Conservation (phyloP, 2,329 filamentous ascomycete genomes). For the Pseudocercospora vitis region DNA sequence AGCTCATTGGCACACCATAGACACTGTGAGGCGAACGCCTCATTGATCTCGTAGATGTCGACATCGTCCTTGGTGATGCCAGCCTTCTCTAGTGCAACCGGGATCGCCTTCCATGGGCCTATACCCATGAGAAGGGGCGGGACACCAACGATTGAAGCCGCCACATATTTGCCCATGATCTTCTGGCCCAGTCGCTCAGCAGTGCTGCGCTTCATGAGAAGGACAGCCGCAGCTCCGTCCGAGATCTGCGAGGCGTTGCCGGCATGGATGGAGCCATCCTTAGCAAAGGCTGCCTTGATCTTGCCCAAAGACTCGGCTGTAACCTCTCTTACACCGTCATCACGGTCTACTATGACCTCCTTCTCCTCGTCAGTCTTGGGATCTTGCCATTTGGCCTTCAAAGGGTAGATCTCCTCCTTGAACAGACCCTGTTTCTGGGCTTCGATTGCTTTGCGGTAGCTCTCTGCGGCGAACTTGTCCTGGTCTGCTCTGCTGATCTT, state of each 20-base stretch:
- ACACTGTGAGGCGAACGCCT: constrained; percentile 95
- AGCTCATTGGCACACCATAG: constrained; percentile 91
- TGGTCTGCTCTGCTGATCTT: constrained; percentile 70
- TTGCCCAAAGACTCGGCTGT: constrained; percentile 86
- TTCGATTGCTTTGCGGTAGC: constrained; percentile 84
- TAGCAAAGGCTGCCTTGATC: constrained; percentile 85
- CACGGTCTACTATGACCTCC: constrained; percentile 76
- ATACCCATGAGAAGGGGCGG: constrained; percentile 93
- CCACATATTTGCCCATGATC: constrained; percentile 89
- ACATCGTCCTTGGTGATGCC: constrained; percentile 86
- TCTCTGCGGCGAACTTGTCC: constrained; percentile 90
- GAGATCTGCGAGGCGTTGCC: constrained; percentile 96
- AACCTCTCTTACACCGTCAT: constrained; percentile 84
- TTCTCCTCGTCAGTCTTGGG: constrained; percentile 85
- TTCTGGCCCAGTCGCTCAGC: constrained; percentile 84
- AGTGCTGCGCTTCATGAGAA: constrained; percentile 91
- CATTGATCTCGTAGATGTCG: constrained; percentile 98
- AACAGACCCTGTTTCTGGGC: constrained; percentile 90
- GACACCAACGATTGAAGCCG: constrained; percentile 82
- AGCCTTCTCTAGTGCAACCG: constrained; percentile 82
- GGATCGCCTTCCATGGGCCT: constrained; percentile 94
- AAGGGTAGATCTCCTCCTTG: constrained; percentile 82
- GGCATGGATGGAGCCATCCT: constrained; percentile 90
- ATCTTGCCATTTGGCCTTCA: constrained; percentile 84
- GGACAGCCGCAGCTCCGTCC: constrained; percentile 90